Base-by-base conservation (phyloP, 192 early-diverging fungal species). In the Podila horticola region DNA sequence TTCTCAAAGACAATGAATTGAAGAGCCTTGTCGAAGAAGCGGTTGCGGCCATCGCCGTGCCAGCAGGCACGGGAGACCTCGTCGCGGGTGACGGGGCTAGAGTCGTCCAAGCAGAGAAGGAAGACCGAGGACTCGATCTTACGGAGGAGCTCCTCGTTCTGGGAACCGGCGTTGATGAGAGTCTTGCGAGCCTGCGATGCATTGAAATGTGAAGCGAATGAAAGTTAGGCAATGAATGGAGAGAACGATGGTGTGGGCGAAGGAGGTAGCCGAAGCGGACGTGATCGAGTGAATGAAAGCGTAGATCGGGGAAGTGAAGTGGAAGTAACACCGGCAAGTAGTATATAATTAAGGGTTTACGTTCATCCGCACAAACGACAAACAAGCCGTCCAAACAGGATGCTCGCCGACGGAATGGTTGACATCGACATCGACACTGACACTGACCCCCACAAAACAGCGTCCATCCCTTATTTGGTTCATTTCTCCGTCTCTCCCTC, bases 1-100 rank as follows among this genome's bases (percentile, higher is more conserved):
- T 99, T 99, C 69, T 97, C 97, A 86, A 94, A 96, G 62, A 98
- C 93, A 84, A 98, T 94, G 62, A 99, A 97, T 88, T 99, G 97
- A 67, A 95, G 87, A 50, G 95, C 87, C 88, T 99, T 98, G 89
- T 99, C 97, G 86, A 95, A 97, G 92, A 93, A 99, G 69, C 97
- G 94, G 89, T 99, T 99, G 70, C 92, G 91, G 59, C 97, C 97
- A 82, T 98, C 93, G 57, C 97, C 97, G 71, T 96, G 95, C 97
- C 96, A 99, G 87, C 92, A 96, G 66, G 91, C 92, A 67, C 94
- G 92, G 52, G 91, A 92, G 64, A 91, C 83, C 86, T 98, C 95
- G 52, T 97, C 95, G 57, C 93, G 92, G 29, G 97, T 97, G 50
- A 95, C 91, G 13, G 97, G 97, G 45, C 83, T 87, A 3, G 89